phyloP scores from a whole-genome alignment of 2,329 filamentous ascomycete genomes.

The Neurospora sp. region DNA sequence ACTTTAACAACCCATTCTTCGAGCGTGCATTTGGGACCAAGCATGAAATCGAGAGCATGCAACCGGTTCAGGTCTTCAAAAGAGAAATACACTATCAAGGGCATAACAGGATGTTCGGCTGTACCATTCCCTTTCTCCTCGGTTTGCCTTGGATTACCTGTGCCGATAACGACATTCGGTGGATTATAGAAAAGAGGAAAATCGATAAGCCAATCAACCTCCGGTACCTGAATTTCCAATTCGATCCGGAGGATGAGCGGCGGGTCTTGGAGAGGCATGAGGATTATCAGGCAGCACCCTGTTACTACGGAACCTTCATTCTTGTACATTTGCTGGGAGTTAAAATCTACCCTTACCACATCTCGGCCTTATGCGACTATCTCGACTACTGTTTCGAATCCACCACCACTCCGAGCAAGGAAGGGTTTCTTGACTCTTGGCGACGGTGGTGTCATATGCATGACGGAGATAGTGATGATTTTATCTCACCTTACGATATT shows the following conservation, averaged over 20 bases:
- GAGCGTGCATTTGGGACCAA: background rate
- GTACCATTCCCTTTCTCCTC: background rate
- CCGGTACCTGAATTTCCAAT: background rate
- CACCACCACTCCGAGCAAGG: background rate
- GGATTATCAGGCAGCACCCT: background rate
- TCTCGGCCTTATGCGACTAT: background rate
- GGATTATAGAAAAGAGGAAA: background rate
- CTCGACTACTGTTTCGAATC: background rate
- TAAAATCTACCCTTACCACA: background rate
- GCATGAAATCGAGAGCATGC: background rate
- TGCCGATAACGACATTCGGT: background rate
- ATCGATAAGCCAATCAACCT: background rate
- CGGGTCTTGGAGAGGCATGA: background rate
- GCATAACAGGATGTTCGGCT: background rate
- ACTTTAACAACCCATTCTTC: background rate
- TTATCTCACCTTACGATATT: background rate
- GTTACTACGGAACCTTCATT: background rate
- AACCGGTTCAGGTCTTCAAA: background rate
- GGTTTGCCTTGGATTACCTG: background rate
- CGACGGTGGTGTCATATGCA: background rate
- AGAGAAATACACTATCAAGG: background rate
- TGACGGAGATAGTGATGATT: background rate
- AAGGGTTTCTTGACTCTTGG: background rate
- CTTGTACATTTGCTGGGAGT: background rate
- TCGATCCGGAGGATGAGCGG: background rate